Evolutionary conservation across 192 early-diverging fungal species (phyloP).

Genomic region (Gamsiella multidivaricata): DNA sequence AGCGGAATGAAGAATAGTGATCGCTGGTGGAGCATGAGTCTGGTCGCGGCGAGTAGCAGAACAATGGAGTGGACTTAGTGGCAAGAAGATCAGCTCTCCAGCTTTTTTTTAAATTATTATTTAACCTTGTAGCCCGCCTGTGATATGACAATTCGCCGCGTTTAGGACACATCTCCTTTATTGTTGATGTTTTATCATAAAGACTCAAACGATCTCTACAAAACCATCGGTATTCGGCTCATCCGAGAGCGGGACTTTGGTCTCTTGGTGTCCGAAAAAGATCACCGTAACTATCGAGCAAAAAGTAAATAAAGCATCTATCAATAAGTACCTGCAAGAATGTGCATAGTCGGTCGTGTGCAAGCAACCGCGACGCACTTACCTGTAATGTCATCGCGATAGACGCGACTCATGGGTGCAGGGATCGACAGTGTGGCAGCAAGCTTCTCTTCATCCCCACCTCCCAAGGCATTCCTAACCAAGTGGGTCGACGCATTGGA

Average conservation of each 20-base stretch:
- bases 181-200: too few species aligned
- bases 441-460: slow-evolving; percentile 68
- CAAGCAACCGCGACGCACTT: background rate
- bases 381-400: slow-evolving; percentile 87
- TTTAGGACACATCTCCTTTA: too few species aligned
- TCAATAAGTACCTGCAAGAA: background rate
- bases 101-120: too few species aligned
- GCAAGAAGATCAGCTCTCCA: too few species aligned
- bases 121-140: too few species aligned
- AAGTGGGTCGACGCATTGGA: slow-evolving; percentile 78
- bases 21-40: slow-evolving; percentile 7
- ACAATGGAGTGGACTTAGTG: too few species aligned
- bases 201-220: slow-evolving; percentile 26
- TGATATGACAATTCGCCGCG: too few species aligned
- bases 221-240: slow-evolving; percentile 30
- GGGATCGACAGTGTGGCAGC: slow-evolving; percentile 75
- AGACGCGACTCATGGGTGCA: slow-evolving; percentile 70
- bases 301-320: background rate
- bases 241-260: slow-evolving; percentile 5
- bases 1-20: background rate
- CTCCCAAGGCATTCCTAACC: slow-evolving; percentile 73
- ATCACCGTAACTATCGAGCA: slow-evolving; percentile 38
- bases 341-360: background rate
- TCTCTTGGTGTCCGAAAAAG: slow-evolving; percentile 39
- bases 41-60: too few species aligned